Base-by-base conservation (phyloP, 2,329 filamentous ascomycete genomes). In the Apiospora marii region DNA sequence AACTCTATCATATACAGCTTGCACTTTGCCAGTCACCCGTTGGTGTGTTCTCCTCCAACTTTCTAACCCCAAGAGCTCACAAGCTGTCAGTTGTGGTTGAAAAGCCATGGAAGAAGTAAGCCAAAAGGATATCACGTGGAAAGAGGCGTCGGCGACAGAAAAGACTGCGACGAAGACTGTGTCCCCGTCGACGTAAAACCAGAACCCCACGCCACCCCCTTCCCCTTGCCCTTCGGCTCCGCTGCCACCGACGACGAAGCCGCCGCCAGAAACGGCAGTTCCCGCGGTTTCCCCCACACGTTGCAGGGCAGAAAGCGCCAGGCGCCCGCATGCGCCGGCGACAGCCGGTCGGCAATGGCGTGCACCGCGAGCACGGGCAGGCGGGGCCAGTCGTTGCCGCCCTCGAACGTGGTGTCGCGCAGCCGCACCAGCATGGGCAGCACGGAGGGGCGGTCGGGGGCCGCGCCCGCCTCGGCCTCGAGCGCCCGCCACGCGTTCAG, bases 251-350 rank as follows among this genome's bases (percentile, higher is more conserved):
- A 30, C 27, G 27, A 30, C 27, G 27, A 30, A 30, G 27, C 22
- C 19, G 58, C 7, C 3, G 58, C 22, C 41, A 77, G 43, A 67
- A 81, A 82, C 27, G 72, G 75, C 71, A 82, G 71, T 68, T 80
- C 78, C 74, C 77, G 74, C n/a, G 78, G 78, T 68, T 75, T 73
- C 2, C 80, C 79, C 76, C 80, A 79, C 1, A 77, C 74, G 74
- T 81, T 80, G 51, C 80, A 82, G 1, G 79, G 79, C 68, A 81
- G 73, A 69, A 83, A 82, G 16, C 81, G 76, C 81, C 81, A 82
- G 0, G 77, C 73, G 0, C 78, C 79, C 10, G 74, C 76, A 68
- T 80, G 77, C 24, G 71, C 37, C 4, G 74, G 74, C 37, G 75
- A 76, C 67, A 81, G 72, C 58, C 77, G 73, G 74, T 81, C 77